phyloP scores from a whole-genome alignment of 1,284 basidiomycete species.

The Thelephora terrestris region DNA sequence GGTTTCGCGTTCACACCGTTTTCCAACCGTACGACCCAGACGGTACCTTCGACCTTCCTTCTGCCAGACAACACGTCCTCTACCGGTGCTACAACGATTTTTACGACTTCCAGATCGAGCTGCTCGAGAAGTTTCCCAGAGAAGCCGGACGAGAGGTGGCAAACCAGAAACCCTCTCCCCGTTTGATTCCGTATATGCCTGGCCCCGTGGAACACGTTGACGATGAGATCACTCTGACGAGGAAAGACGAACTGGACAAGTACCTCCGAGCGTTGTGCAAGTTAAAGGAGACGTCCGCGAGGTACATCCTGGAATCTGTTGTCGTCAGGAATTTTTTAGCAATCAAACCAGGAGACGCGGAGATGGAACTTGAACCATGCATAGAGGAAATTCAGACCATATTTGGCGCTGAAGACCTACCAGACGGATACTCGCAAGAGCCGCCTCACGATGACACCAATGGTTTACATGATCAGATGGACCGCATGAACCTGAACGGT shows the following conservation, averaged over 20 bases:
- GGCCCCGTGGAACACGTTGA: slow-evolving; percentile 83
- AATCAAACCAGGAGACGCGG: slow-evolving; percentile 81
- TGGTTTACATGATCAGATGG: slow-evolving; percentile 18
- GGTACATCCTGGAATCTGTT: slow-evolving; percentile 74
- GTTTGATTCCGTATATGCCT: slow-evolving; percentile 93
- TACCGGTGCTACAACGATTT: slow-evolving; percentile 98
- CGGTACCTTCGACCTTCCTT: slow-evolving; percentile 42
- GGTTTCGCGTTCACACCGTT: slow-evolving; percentile 90
- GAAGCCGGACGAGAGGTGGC: slow-evolving; percentile 67
- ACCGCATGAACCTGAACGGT: slow-evolving; percentile 11
- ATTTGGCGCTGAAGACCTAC: slow-evolving; percentile 26
- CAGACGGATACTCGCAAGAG: slow-evolving; percentile 20
- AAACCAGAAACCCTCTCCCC: slow-evolving; percentile 21
- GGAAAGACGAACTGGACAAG: slow-evolving; percentile 79
- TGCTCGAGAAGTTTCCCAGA: slow-evolving; percentile 78
- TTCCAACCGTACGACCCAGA: slow-evolving; percentile 72
- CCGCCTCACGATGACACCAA: slow-evolving; percentile 19
- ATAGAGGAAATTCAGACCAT: slow-evolving; percentile 46
- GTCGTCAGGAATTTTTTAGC: slow-evolving; percentile 83
- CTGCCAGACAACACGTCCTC: slow-evolving; percentile 76
- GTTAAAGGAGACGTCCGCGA: slow-evolving; percentile 53
- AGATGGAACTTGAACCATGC: slow-evolving; percentile 52
- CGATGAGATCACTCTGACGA: slow-evolving; percentile 74
- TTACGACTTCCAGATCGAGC: slow-evolving; percentile 90
- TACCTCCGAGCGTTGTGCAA: slow-evolving; percentile 78